Conservation (phyloP, 2,329 filamentous ascomycete genomes). For the Nemania serpens region DNA sequence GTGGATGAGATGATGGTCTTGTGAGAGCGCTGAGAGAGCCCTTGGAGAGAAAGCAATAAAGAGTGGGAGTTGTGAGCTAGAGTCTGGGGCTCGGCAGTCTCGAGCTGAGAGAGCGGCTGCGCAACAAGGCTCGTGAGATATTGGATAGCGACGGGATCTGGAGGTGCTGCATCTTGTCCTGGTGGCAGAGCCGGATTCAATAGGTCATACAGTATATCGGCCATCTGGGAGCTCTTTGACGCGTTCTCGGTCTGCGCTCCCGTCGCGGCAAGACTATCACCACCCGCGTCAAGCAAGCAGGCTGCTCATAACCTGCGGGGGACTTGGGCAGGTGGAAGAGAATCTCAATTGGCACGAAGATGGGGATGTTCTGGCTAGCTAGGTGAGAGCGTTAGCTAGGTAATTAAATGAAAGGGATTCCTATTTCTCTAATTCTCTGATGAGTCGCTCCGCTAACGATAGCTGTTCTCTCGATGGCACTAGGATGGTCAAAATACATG, state of each 20-base stretch:
- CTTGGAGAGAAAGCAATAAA: slow-evolving; percentile 80
- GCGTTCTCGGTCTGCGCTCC: neutral
- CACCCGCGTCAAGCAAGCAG: neutral
- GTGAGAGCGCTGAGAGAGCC: slow-evolving; percentile 87
- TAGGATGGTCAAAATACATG: neutral
- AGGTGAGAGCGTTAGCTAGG: neutral
- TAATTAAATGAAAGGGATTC: neutral
- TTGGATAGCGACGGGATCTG: slow-evolving; percentile 60
- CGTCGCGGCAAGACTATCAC: neutral
- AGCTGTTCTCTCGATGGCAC: neutral
- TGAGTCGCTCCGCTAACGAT: too few relatives aligned
- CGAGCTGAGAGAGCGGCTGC: slow-evolving; percentile 74
- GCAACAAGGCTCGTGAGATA: slow-evolving; percentile 82
- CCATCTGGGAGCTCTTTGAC: slow-evolving; percentile 50
- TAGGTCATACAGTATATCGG: slow-evolving; percentile 76
- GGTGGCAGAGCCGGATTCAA: slow-evolving; percentile 64
- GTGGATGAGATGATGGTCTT: slow-evolving; percentile 82
- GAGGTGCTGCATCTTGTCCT: slow-evolving; percentile 46
- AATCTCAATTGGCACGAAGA: neutral
- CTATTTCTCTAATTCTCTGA: neutral
- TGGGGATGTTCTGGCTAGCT: neutral
- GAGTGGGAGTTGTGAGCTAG: slow-evolving; percentile 83
- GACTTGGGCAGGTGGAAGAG: neutral
- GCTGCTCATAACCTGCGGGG: neutral
- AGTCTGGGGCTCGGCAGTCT: slow-evolving; percentile 74